Evolutionary conservation across 441 rosid species (phyloP), one percentile per base, ranked within the genome.

Genomic region (Brassica hybrid): DNA sequence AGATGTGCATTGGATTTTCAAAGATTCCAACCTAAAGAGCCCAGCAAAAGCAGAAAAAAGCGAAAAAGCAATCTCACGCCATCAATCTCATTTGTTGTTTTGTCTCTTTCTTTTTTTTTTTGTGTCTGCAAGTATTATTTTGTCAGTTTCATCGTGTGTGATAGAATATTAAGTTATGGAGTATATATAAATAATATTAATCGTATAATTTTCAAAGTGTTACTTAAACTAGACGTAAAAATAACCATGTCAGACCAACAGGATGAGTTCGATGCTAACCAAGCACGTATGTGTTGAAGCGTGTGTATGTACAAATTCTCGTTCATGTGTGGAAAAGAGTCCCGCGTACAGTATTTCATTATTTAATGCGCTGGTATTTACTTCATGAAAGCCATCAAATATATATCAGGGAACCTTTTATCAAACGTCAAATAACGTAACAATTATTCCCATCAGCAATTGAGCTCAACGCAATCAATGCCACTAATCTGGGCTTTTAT

Each of bases 21-120:
- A 87, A 91, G 92, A 91, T 87, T 90, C 94, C 87, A 79, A 85
- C 83, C 85, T 75, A 83, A 71, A 71, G 62, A 58, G 59, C 67
- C 52, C 32, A 76, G 59, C 18, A 83, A 91, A 87, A 86, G 86
- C 85, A 83, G 36, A n/a, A 45, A 52, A 61, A 34, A 61, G n/a
- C 43, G 41, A 0, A 34, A 72, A 76, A 48, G 91, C 70, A 77
- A 67, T 82, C 78, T 74, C 90, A 86, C 84, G 88, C 88, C 89
- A 83, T 89, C 87, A 69, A 72, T 25, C 65, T 79, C 57, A 75
- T 69, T 21, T 69, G 19, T 59, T 72, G 62, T 65, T 62, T 67
- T 36, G 19, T 13, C 73, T 57, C 56, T 67, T 66, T 36, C 27
- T 23, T 3, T 23, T 23, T 34, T 59, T 8, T 62, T 62, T 61